Conservation (phyloP, 1,139 yeast species). For the Kodamaea alishanica region DNA sequence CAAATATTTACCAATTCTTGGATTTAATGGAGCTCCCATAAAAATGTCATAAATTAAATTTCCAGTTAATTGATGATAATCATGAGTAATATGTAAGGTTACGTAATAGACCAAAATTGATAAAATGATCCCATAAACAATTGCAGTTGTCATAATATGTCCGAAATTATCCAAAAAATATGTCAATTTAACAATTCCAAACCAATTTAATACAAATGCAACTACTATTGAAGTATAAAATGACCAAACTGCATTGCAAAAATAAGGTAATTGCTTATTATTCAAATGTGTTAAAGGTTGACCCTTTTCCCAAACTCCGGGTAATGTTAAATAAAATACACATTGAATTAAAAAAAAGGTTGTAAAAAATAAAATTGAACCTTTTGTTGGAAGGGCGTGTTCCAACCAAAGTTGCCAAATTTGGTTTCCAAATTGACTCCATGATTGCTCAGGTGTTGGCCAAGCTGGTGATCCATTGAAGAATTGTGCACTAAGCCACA, state of each 20-base stretch:
- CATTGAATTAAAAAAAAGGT: conserved; percentile 70
- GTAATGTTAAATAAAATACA: conserved; percentile 76
- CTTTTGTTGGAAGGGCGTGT: conserved; percentile 65
- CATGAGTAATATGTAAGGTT: conserved; percentile 63
- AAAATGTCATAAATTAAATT: conserved; percentile 85
- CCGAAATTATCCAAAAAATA: conserved; percentile 80
- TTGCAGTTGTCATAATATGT: conserved; percentile 88
- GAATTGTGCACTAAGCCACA: conserved; percentile 89
- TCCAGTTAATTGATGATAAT: conserved; percentile 88
- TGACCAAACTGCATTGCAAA: conserved; percentile 86
- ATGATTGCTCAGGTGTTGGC: conserved; percentile 60
- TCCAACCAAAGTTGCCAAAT: conserved; percentile 45
- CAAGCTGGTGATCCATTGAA: conserved; percentile 70
- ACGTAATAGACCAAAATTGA: conserved; percentile 60
- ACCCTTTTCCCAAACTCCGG: conserved; percentile 94
- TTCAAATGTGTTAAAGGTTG: conserved; percentile 82
- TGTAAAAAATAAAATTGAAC: conserved; percentile 69
- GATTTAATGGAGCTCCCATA: conserved; percentile 97
- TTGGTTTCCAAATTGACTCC: conserved; percentile 47
- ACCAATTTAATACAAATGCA: conserved; percentile 60
- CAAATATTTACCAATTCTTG: conserved; percentile 79
- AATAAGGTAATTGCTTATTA: conserved; percentile 80
- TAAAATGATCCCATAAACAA: conserved; percentile 67
- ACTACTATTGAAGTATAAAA: conserved; percentile 66
- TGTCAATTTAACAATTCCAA: conserved; percentile 70